A percentile compares a stretch with the other conserved stretches of the same genome.
Conservation (phyloP, 163 green algal species). For the Prototheca cutis region DNA sequence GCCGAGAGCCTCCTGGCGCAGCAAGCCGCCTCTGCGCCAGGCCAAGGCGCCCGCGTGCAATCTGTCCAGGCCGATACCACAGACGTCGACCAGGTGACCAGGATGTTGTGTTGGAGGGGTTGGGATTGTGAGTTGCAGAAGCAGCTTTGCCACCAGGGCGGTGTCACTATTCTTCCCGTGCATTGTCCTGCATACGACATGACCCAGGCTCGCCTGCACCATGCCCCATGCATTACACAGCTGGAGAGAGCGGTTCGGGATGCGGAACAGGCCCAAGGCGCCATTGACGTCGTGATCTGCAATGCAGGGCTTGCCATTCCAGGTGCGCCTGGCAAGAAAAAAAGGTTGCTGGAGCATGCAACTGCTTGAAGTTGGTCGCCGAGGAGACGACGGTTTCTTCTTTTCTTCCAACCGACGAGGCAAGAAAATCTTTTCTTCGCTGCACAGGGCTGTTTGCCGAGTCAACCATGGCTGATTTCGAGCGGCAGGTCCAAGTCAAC, state of each 20-base stretch:
- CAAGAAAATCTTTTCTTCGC: too few relatives aligned
- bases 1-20: slow-evolving; percentile 24
- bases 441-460: slow-evolving; percentile 64
- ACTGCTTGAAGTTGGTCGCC: too few relatives aligned
- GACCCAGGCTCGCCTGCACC: too few relatives aligned
- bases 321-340: slow-evolving; percentile 15
- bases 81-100: slow-evolving; percentile 12
- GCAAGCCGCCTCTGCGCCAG: too few relatives aligned
- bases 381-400: too few relatives aligned
- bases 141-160: neutral
- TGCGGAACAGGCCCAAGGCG: slow-evolving; percentile 34
- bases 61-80: slow-evolving; percentile 24
- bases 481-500: slow-evolving; percentile 65
- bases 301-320: slow-evolving; percentile 52
- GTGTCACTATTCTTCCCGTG: neutral
- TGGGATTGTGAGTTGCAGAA: neutral
- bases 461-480: slow-evolving; percentile 33
- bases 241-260: slow-evolving; percentile 32
- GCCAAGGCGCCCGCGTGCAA: slow-evolving; percentile 8
- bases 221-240: slow-evolving; percentile 18
- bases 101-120: neutral
- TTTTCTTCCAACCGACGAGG: too few relatives aligned
- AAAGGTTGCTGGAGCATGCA: too few relatives aligned
- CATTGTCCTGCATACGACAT: too few relatives aligned
- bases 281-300: slow-evolving; percentile 62